Base-by-base conservation (phyloP, 2,329 filamentous ascomycete species). In the Chrysoporthe cubensis region DNA sequence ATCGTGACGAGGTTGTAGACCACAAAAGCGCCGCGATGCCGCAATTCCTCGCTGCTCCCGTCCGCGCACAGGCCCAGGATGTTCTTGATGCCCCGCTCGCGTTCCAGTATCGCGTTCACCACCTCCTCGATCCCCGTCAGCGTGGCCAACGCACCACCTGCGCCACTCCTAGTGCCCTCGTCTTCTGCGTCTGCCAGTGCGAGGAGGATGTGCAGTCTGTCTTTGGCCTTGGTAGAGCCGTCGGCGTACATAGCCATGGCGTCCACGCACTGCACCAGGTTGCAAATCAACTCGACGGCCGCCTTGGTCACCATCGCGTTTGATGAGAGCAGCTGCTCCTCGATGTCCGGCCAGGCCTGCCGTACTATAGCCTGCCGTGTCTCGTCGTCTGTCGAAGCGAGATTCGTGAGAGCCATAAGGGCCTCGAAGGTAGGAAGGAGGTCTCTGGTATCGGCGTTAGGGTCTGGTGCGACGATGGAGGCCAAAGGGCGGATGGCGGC, bases 171-270 rank as follows among this genome's bases (percentile, higher is more conserved):
- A 0, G 94, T 97, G 0, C 88, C 88, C 7, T 87, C 79, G 72
- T 98, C 94, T 62, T 97, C 91, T 1, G 93, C 90, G 75, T 98
- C 94, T 0, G 93, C 90, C 46, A 99, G 87, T 0, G 95, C 96
- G 14, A 97, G 86, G 0, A 99, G 82, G 50, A 98, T 88, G 75
- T 96, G 91, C 54, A 98, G 79, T 0, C 95, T 86, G 65, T 92
- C 89, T 37, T 85, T 87, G 0, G 93, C 91, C 69, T 90, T 86
- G 37, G 86, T 84, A 3, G 85, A 87, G 13, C 84, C 86, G 67
- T 91, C 90, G 0, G 89, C 90, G 73, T 93, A 95, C 40, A 91
- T 84, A 1, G 86, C 83, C 3, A 92, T 84, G 21, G 90, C 90
- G 46, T 89, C 84, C 0, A 89, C 87, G 1, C 85, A 85, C 66